A percentile compares a stretch with the other conserved stretches of the same genome.
phyloP scores from a whole-genome alignment of 148 eudicot species.

The Agrostemma githago region DNA sequence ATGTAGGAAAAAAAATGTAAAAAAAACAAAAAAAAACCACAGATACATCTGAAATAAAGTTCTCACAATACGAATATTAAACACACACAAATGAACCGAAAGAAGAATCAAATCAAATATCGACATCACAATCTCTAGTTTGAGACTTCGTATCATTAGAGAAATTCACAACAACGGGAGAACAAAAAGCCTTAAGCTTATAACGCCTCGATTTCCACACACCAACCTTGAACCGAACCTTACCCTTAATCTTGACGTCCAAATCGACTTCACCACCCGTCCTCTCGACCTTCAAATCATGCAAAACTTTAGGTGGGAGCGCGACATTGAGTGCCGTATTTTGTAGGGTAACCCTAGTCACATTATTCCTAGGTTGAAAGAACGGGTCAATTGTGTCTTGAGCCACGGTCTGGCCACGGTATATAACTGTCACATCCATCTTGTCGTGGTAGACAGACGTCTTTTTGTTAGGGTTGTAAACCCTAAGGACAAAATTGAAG shows the following conservation, averaged over 20 bases:
- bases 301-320: conserved; percentile 21
- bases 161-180: conserved; percentile 41
- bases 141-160: conserved; percentile 38
- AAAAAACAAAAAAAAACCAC: no score
- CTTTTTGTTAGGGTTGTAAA: conserved; percentile 52
- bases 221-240: conserved; percentile 57
- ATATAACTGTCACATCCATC: conserved; percentile 38
- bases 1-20: background rate
- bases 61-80: no score
- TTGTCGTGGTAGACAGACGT: conserved; percentile 54
- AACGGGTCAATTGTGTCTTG: conserved; percentile 35
- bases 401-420: conserved; percentile 37
- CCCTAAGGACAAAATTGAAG: conserved; percentile 46
- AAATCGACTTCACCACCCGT: conserved; percentile 45
- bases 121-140: conserved; percentile 40
- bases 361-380: conserved; percentile 46
- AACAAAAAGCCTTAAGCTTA: conserved; percentile 44
- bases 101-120: conserved; percentile 27
- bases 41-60: no score
- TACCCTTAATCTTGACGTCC: conserved; percentile 42
- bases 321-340: conserved; percentile 29
- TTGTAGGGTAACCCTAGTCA: conserved; percentile 38
- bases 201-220: conserved; percentile 48
- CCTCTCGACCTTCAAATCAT: conserved; percentile 43
- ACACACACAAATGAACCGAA: background rate